Percentiles rank a stretch among this genome's conserved stretches.
These are phyloP conservation scores for Hymenoscyphus fraxineus DNA, from an alignment of 2,329 filamentous ascomycete genomes.

Conservation along the genomic window DNA sequence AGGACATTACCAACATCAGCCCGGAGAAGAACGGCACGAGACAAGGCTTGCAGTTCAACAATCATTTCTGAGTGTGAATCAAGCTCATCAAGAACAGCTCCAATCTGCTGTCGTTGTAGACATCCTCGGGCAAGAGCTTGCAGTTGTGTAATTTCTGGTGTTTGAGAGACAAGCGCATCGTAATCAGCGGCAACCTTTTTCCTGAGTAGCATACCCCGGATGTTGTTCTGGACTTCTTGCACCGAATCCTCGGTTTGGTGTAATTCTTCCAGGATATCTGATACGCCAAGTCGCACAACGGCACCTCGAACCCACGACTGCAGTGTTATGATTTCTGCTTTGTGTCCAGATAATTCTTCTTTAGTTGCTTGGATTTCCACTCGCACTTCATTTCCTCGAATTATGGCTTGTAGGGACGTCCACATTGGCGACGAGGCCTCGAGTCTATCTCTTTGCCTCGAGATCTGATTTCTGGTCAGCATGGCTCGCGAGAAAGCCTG, in stretches of 20 bases:
- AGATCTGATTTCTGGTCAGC: conserved; percentile 53
- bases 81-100: conserved; percentile 64
- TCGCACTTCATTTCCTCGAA: conserved; percentile 46
- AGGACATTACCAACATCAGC: conserved; percentile 70
- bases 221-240: conserved; percentile 52
- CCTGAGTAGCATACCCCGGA: conserved; percentile 60
- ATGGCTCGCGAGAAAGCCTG: conserved; percentile 66
- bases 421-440: conserved; percentile 47
- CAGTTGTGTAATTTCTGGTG: conserved; percentile 54
- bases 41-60: conserved; percentile 67
- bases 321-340: conserved; percentile 32
- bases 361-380: conserved; percentile 43
- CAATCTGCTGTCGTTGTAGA: conserved; percentile 57
- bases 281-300: conserved; percentile 50
- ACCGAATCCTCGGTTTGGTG: conserved; percentile 44
- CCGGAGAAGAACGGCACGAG: conserved; percentile 75
- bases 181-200: conserved; percentile 46
- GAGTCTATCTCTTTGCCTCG: conserved; percentile 48
- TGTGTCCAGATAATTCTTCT: conserved; percentile 50
- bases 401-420: conserved; percentile 43
- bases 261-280: conserved; percentile 46
- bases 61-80: conserved; percentile 64
- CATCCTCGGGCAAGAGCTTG: conserved; percentile 67
- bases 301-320: conserved; percentile 45
- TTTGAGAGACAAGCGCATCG: conserved; percentile 55